Conservation (phyloP, 805 yeast genomes). For the Kodamaea kaohsiungensis region DNA sequence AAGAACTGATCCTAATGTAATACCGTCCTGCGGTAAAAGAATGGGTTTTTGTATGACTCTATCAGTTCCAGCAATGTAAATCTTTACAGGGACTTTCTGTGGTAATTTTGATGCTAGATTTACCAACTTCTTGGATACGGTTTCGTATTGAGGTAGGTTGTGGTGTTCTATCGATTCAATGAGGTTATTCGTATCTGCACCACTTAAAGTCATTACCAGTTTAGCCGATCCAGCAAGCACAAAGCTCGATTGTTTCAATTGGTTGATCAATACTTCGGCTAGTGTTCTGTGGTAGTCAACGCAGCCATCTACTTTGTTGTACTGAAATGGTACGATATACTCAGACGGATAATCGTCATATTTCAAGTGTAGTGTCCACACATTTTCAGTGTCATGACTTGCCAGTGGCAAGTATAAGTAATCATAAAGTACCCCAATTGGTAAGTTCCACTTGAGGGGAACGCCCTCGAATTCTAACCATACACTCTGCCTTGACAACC, state of each 20-base stretch:
- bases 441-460: slow-evolving; percentile 76
- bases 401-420: slow-evolving; percentile 34
- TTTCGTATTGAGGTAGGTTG: slow-evolving; percentile 28
- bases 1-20: slow-evolving; percentile 11
- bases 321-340: slow-evolving; percentile 31
- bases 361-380: slow-evolving; percentile 38
- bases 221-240: slow-evolving; percentile 77
- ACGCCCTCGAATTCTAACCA: slow-evolving; percentile 71
- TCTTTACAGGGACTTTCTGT: slow-evolving; percentile 46
- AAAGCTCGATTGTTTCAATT: slow-evolving; percentile 78
- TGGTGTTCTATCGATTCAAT: slow-evolving; percentile 53
- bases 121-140: slow-evolving; percentile 30
- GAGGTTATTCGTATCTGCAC: slow-evolving; percentile 54
- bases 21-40: slow-evolving; percentile 2
- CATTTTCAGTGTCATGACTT: slow-evolving; percentile 36
- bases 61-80: slow-evolving; percentile 43
- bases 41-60: slow-evolving; percentile 34
- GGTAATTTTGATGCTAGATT: slow-evolving; percentile 6
- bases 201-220: slow-evolving; percentile 74
- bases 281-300: slow-evolving; percentile 32
- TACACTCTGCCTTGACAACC: slow-evolving; percentile 17
- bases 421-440: slow-evolving; percentile 71
- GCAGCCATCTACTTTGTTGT: slow-evolving; percentile 10
- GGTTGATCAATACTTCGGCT: slow-evolving; percentile 67
- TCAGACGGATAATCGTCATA: slow-evolving; percentile 27